A percentile compares a stretch with the other conserved stretches of the same genome.
Conservation (phyloP, 2,329 filamentous ascomycete species). For the Paraconiothyrium brasiliense region DNA sequence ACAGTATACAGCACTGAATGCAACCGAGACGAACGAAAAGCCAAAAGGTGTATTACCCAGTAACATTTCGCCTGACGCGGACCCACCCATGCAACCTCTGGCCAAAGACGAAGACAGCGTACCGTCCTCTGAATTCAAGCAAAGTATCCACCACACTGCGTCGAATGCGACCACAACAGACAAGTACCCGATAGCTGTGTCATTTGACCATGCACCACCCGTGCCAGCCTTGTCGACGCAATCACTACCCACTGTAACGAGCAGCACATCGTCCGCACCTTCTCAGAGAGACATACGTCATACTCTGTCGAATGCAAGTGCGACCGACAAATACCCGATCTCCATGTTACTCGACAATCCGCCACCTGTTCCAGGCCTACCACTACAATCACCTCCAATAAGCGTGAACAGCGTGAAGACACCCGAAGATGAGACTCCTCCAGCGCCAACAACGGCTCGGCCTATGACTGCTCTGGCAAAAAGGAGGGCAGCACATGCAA, state of each 20-base stretch:
- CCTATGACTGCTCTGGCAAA: constrained; percentile 36
- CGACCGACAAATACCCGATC: constrained; percentile 9
- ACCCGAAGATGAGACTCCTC: neutral
- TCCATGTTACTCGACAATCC: neutral
- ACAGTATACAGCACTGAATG: too few relatives aligned
- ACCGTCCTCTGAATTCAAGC: neutral
- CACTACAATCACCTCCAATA: neutral
- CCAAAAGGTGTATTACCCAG: too few relatives aligned
- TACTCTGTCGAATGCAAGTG: neutral
- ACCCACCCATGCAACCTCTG: neutral
- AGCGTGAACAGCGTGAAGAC: neutral
- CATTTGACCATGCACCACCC: neutral
- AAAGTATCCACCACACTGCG: neutral
- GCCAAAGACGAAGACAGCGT: too few relatives aligned
- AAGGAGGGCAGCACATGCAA: constrained; percentile 35
- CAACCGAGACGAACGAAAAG: too few relatives aligned
- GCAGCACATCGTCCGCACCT: neutral
- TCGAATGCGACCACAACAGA: neutral
- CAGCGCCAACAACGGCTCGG: constrained; percentile 1
- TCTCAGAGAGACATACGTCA: neutral
- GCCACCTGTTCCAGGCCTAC: neutral
- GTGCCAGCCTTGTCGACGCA: neutral
- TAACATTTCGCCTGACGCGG: neutral
- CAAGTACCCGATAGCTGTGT: neutral
- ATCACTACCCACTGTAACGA: neutral